These are phyloP conservation scores for Sporisorium reilianum DNA, from an alignment of 1,284 basidiomycete species.

Conservation along the genomic window DNA sequence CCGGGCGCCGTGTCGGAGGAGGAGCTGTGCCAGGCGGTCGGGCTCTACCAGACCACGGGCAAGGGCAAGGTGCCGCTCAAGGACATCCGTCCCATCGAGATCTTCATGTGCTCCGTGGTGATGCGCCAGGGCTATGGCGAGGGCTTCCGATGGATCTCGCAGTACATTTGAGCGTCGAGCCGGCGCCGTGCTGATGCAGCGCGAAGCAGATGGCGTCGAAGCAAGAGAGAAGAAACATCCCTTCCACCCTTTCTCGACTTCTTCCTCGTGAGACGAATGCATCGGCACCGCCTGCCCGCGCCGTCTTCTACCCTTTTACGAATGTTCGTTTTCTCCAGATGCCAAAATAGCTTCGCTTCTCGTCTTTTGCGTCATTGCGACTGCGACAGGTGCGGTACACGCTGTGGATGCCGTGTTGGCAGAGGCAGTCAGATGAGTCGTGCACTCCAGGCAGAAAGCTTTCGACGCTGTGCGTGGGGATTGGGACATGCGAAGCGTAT, in stretches of 20 bases:
- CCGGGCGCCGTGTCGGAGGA: slow-evolving; percentile 97
- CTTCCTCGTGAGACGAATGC: no score
- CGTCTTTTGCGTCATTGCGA: no score
- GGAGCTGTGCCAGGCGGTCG: slow-evolving; percentile 93
- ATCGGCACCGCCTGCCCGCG: no score
- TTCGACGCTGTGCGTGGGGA: background rate
- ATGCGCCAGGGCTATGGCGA: slow-evolving; percentile 99
- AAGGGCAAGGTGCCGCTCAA: slow-evolving; percentile 97
- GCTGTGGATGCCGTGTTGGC: no score
- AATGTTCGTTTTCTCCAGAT: slow-evolving; percentile 5
- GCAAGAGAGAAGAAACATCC: no score
- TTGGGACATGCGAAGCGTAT: background rate
- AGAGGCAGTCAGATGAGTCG: background rate
- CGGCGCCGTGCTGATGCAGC: no score
- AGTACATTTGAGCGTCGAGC: slow-evolving; percentile 80
- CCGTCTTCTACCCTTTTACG: background rate
- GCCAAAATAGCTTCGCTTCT: slow-evolving; percentile 10
- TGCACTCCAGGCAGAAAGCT: background rate
- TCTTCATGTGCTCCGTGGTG: slow-evolving; percentile 99
- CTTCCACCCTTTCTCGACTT: no score
- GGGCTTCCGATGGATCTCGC: slow-evolving; percentile 98
- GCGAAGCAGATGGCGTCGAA: no score
- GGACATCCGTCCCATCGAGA: slow-evolving; percentile 97
- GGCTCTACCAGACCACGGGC: slow-evolving; percentile 97
- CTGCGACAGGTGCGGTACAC: no score